phyloP scores from a whole-genome alignment of 192 early-diverging fungal species.

The Linnemannia schmuckeri region DNA sequence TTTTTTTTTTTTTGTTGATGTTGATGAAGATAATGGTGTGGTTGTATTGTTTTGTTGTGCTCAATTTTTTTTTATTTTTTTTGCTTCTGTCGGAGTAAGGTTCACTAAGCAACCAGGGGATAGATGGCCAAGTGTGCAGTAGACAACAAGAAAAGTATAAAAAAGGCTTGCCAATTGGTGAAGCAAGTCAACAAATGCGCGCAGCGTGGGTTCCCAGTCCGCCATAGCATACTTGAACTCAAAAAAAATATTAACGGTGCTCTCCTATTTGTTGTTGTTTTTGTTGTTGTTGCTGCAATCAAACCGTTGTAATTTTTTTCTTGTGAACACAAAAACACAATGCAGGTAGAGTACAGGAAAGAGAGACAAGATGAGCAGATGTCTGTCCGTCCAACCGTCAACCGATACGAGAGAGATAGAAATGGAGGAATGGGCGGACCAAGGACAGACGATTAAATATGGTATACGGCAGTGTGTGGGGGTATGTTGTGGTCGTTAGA shows the following conservation, averaged over 20 bases:
- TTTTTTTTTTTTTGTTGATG: background rate
- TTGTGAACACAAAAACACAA: background rate
- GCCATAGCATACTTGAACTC: background rate
- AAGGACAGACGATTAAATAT: too few relatives aligned
- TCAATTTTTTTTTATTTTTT: constrained; percentile 4
- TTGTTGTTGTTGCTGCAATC: background rate
- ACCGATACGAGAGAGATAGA: background rate
- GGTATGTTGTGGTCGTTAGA: too few relatives aligned
- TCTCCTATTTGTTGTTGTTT: background rate
- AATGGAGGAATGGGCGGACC: background rate
- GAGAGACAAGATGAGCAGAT: background rate
- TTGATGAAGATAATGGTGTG: background rate
- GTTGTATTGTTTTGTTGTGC: background rate
- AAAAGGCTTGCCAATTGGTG: background rate
- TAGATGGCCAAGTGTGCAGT: background rate
- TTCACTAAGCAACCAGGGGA: background rate
- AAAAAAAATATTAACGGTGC: background rate
- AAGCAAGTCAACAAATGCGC: background rate
- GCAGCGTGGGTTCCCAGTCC: background rate
- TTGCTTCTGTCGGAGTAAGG: background rate
- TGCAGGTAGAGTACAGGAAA: background rate
- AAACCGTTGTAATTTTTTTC: background rate
- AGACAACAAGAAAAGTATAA: background rate
- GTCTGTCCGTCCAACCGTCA: background rate
- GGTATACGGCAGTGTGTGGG: too few relatives aligned